These are phyloP conservation scores for Cubamyces sp. DNA, from an alignment of 768 basidiomycete species.

Conservation along the genomic window DNA sequence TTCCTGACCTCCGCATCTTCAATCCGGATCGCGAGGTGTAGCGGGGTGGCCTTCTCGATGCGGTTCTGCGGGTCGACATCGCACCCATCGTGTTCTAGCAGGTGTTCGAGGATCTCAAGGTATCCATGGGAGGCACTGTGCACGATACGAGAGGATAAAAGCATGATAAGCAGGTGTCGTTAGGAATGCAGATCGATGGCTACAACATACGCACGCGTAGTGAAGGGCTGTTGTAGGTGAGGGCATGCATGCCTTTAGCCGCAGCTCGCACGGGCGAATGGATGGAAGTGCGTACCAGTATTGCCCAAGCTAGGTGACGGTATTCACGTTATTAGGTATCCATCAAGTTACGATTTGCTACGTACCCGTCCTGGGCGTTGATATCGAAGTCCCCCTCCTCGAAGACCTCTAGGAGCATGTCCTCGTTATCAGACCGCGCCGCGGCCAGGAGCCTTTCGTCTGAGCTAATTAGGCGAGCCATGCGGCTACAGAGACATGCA, in stretches of 20 bases:
- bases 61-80: conserved; percentile 82
- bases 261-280: background rate
- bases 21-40: conserved; percentile 72
- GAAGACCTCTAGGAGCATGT: conserved; percentile 64
- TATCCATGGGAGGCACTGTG: conserved; percentile 59
- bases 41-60: conserved; percentile 71
- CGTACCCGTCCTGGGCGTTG: conserved; percentile 80
- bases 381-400: conserved; percentile 63
- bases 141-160: background rate
- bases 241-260: background rate
- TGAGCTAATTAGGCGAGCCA: conserved; percentile 31
- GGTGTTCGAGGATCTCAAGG: conserved; percentile 66
- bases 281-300: conserved; percentile 57
- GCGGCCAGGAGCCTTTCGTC: conserved; percentile 76
- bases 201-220: conserved; percentile 59
- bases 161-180: background rate
- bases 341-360: conserved; percentile 9
- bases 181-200: background rate
- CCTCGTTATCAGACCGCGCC: conserved; percentile 74
- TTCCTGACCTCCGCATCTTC: conserved; percentile 56
- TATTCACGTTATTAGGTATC: background rate
- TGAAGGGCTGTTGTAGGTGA: conserved; percentile 57
- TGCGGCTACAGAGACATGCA: background rate
- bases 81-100: conserved; percentile 74
- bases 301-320: conserved; percentile 63